A percentile compares a stretch with the other conserved stretches of the same genome.
Evolutionary conservation across 2,329 filamentous ascomycete genomes (phyloP).

Genomic region (Ophiostoma australiae): DNA sequence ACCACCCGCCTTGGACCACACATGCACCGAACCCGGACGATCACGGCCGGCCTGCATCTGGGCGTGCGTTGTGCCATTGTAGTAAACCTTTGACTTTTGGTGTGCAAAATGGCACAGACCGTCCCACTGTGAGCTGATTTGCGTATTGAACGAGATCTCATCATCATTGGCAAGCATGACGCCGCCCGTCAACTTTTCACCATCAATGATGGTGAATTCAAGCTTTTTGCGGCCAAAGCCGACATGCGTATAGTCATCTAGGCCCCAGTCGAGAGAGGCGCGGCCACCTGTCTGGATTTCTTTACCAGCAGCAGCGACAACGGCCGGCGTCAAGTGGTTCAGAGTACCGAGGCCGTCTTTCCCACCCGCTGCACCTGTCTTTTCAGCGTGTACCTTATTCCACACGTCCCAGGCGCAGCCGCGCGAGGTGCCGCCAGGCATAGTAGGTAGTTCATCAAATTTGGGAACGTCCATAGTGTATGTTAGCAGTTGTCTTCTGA

Average conservation of each 20-base stretch:
- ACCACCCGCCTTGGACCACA: constrained; percentile 38
- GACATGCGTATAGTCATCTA: constrained; percentile 48
- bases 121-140: constrained; percentile 52
- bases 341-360: constrained; percentile 55
- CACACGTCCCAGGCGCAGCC: constrained; percentile 14
- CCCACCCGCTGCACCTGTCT: not conserved
- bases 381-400: constrained; percentile 9
- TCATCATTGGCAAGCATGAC: constrained; percentile 23
- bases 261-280: constrained; percentile 56
- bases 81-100: constrained; percentile 25
- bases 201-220: constrained; percentile 33
- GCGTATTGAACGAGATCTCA: constrained; percentile 25
- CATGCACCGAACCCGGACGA: constrained; percentile 20
- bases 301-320: constrained; percentile 46
- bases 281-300: constrained; percentile 52
- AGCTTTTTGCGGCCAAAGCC: constrained; percentile 53
- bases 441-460: not conserved
- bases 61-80: constrained; percentile 37
- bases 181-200: not conserved
- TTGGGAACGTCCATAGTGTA: not conserved
- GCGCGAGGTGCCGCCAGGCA: constrained; percentile 8
- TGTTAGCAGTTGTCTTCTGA: not conserved
- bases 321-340: constrained; percentile 55
- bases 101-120: constrained; percentile 35
- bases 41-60: constrained; percentile 30